phyloP scores from a whole-genome alignment of 2,329 filamentous ascomycete genomes.

The Sporothrix variecibatus region DNA sequence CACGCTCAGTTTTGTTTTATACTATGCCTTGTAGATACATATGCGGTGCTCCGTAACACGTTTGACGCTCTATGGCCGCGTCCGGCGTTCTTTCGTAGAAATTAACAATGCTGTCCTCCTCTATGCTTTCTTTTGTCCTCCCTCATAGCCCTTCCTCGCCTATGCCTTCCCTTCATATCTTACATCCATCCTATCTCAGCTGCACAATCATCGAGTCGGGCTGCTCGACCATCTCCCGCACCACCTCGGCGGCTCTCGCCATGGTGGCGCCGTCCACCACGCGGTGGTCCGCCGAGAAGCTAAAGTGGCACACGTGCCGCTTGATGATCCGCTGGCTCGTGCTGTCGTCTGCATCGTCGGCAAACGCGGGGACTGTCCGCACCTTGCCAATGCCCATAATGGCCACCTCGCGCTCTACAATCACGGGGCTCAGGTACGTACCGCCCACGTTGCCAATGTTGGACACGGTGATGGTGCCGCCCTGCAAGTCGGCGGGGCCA shows the following conservation, averaged over 20 bases:
- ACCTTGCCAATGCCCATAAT: constrained; percentile 87
- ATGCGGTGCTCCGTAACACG: not conserved
- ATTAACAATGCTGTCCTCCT: not conserved
- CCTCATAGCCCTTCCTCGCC: not conserved
- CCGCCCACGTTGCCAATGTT: constrained; percentile 97
- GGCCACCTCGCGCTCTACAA: constrained; percentile 86
- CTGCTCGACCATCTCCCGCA: constrained; percentile 76
- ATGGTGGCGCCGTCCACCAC: constrained; percentile 94
- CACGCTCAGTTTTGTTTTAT: constrained; percentile 6
- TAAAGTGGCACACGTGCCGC: constrained; percentile 84
- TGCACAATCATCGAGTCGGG: constrained; percentile 86
- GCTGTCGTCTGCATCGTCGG: constrained; percentile 53
- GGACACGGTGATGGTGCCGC: constrained; percentile 91
- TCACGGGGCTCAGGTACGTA: constrained; percentile 86
- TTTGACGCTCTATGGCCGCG: not conserved
- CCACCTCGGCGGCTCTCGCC: constrained; percentile 82
- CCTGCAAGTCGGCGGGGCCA: constrained; percentile 74
- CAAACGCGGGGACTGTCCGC: constrained; percentile 79
- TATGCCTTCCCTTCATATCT: not conserved
- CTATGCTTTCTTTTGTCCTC: not conserved
- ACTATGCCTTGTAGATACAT: constrained; percentile 17
- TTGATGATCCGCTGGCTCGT: constrained; percentile 66
- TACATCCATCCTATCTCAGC: constrained; percentile 55
- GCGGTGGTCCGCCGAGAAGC: constrained; percentile 94
- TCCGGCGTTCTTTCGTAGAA: not conserved